These are phyloP conservation scores for Lasiosphaeriaceae sp. DNA, from an alignment of 495 filamentous ascomycete species.

Conservation along the genomic window DNA sequence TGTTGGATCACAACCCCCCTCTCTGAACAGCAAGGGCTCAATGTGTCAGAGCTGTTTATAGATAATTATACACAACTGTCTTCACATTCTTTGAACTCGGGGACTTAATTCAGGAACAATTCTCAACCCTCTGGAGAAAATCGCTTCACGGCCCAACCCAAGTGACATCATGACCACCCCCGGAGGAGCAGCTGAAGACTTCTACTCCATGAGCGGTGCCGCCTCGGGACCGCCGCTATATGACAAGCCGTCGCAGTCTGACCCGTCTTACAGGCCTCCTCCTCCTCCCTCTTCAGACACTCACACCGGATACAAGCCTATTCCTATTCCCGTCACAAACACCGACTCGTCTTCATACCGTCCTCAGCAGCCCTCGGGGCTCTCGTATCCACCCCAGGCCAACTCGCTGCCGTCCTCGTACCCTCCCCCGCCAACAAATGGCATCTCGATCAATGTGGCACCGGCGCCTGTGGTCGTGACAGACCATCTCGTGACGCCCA, in stretches of 20 bases:
- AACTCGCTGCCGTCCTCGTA: constrained; percentile 15
- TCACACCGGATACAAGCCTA: background rate
- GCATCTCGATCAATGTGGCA: background rate
- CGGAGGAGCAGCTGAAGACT: background rate
- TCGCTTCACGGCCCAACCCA: too few relatives aligned
- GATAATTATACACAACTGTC: too few relatives aligned
- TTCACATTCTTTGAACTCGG: too few relatives aligned
- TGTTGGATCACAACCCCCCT: background rate
- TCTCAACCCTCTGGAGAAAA: too few relatives aligned
- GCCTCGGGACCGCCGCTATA: constrained; percentile 1
- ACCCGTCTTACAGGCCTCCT: background rate
- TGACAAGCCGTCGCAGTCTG: background rate
- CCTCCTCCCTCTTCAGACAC: background rate
- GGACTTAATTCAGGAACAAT: too few relatives aligned
- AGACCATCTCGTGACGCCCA: constrained; percentile 10
- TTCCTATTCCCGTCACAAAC: too few relatives aligned
- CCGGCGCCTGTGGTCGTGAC: constrained; percentile 8
- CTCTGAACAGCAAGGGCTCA: background rate
- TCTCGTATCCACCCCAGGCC: constrained; percentile 10
- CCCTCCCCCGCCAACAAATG: constrained; percentile 2
- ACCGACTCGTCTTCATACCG: background rate
- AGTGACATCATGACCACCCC: background rate
- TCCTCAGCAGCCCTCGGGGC: background rate
- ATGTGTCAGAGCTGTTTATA: background rate
- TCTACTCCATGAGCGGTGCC: background rate